phyloP scores from a whole-genome alignment of 1,139 yeast species.

The Saccharomycopsis crataegensis region DNA sequence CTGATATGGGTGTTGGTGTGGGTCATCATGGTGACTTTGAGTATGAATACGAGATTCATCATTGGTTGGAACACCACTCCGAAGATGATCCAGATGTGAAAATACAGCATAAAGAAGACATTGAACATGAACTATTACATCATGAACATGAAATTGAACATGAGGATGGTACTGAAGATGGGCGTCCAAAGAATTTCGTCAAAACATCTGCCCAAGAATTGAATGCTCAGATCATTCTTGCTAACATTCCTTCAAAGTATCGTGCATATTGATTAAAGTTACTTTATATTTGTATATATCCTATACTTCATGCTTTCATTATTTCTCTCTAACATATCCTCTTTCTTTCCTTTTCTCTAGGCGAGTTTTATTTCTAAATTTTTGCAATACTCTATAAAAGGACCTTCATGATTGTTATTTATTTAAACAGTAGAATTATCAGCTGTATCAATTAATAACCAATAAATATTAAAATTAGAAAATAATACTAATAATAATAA shows the following conservation, averaged over 20 bases:
- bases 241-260: slow-evolving; percentile 32
- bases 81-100: slow-evolving; percentile 76
- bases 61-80: slow-evolving; percentile 83
- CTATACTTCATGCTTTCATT: not conserved
- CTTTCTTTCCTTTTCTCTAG: not conserved
- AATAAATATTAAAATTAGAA: too few relatives aligned
- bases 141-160: slow-evolving; percentile 87
- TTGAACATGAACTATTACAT: slow-evolving; percentile 81
- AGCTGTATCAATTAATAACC: too few relatives aligned
- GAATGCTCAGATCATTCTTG: slow-evolving; percentile 29
- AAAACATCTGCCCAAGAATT: slow-evolving; percentile 35
- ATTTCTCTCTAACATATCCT: not conserved
- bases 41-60: slow-evolving; percentile 88
- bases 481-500: too few relatives aligned
- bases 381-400: not conserved
- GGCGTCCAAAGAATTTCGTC: slow-evolving; percentile 27
- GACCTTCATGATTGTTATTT: too few relatives aligned
- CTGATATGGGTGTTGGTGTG: slow-evolving; percentile 92
- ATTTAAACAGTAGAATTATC: too few relatives aligned
- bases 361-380: not conserved
- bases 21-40: slow-evolving; percentile 90
- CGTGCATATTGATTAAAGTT: slow-evolving; percentile 22
- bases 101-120: slow-evolving; percentile 78
- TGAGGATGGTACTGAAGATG: slow-evolving; percentile 41
- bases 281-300: not conserved